These are phyloP conservation scores for Ustilago nuda DNA, from an alignment of 1,284 basidiomycete species.

Conservation along the genomic window DNA sequence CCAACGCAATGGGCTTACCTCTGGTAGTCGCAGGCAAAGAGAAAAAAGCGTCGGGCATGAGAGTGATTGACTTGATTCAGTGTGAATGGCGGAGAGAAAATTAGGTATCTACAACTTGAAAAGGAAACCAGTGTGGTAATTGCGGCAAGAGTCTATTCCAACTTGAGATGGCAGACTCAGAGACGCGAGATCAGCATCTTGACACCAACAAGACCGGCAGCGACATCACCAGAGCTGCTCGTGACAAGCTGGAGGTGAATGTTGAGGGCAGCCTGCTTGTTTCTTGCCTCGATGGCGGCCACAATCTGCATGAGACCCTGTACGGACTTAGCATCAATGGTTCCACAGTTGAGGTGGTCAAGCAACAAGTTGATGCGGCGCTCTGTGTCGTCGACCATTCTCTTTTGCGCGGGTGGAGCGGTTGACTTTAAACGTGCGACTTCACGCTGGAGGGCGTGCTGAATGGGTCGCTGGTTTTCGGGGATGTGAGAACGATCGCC, in stretches of 20 bases:
- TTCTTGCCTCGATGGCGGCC: constrained; percentile 61
- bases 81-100: not conserved
- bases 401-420: constrained; percentile 80
- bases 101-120: constrained; percentile 28
- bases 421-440: constrained; percentile 49
- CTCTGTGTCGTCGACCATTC: constrained; percentile 88
- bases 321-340: constrained; percentile 71
- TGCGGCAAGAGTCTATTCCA: not conserved
- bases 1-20: not conserved
- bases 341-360: constrained; percentile 90
- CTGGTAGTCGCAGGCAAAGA: not conserved
- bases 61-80: constrained; percentile 1
- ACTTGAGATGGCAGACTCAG: not conserved
- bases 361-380: constrained; percentile 86
- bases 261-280: constrained; percentile 62
- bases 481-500: constrained; percentile 93
- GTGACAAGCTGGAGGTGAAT: constrained; percentile 65
- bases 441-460: constrained; percentile 69
- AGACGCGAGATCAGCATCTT: constrained; percentile 64
- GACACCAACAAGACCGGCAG: constrained; percentile 62
- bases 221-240: constrained; percentile 61
- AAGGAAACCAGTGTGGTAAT: not conserved
- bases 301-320: constrained; percentile 67
- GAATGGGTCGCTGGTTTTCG: constrained; percentile 77
- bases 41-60: not conserved